Percentiles rank a stretch among this genome's conserved stretches.
phyloP scores from a whole-genome alignment of 768 basidiomycete species.

The Podaxis sp. region DNA sequence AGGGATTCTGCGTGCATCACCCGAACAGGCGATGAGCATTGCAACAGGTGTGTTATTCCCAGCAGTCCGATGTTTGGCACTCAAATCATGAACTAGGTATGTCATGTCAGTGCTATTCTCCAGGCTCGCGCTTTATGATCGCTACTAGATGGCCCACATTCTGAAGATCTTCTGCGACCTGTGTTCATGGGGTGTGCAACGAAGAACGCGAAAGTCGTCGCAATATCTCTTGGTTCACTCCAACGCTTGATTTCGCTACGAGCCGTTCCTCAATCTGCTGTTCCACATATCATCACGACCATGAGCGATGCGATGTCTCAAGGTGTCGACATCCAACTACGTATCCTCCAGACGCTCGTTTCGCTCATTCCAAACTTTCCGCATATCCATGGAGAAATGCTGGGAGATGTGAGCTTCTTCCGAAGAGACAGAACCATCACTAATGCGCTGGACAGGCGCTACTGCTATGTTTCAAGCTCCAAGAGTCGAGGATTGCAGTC shows the following conservation, averaged over 20 bases:
- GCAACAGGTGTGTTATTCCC: slow-evolving; percentile 56
- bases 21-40: slow-evolving; percentile 72
- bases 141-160: slow-evolving; percentile 64
- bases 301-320: slow-evolving; percentile 88
- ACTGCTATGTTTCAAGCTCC: slow-evolving; percentile 90
- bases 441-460: slow-evolving; percentile 55
- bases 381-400: slow-evolving; percentile 69
- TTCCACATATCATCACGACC: slow-evolving; percentile 75
- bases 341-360: slow-evolving; percentile 88
- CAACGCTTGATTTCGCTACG: slow-evolving; percentile 86
- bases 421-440: neutral
- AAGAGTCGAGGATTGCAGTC: slow-evolving; percentile 93
- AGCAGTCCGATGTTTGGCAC: neutral
- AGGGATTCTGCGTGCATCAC: slow-evolving; percentile 73
- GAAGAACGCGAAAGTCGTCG: slow-evolving; percentile 90
- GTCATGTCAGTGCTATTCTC: neutral
- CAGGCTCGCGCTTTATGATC: neutral
- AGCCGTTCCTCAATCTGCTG: slow-evolving; percentile 76
- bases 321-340: slow-evolving; percentile 95
- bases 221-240: slow-evolving; percentile 85
- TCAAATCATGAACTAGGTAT: slow-evolving; percentile 4
- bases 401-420: slow-evolving; percentile 67
- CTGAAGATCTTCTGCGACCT: slow-evolving; percentile 77
- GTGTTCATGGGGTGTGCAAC: slow-evolving; percentile 94
- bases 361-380: slow-evolving; percentile 88